Conservation (phyloP, 176 grass and related monocot genomes). For the Thinopyrum elongatum region DNA sequence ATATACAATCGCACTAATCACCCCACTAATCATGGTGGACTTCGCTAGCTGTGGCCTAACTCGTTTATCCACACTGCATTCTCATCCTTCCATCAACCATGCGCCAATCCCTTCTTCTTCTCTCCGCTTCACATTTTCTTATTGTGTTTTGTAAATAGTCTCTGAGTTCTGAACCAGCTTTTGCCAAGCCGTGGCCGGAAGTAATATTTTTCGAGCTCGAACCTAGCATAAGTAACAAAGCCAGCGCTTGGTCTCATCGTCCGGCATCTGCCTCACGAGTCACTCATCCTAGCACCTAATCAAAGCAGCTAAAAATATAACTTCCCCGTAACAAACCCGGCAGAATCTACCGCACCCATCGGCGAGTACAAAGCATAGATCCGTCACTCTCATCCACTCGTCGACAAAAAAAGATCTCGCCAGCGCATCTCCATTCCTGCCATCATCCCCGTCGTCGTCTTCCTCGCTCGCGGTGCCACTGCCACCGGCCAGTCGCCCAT, state of each 20-base stretch:
- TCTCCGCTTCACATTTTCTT: background rate
- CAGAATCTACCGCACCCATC: background rate
- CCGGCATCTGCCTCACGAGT: too few relatives aligned
- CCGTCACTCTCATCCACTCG: background rate
- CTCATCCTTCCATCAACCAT: background rate
- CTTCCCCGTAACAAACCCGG: too few relatives aligned
- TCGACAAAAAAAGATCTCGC: background rate
- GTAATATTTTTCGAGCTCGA: too few relatives aligned
- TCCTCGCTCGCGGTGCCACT: background rate
- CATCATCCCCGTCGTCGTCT: background rate
- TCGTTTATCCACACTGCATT: background rate
- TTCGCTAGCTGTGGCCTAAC: background rate
- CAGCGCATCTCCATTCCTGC: background rate
- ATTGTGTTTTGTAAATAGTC: background rate
- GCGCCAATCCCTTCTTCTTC: background rate
- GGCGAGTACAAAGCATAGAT: background rate
- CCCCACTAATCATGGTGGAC: background rate
- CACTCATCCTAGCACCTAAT: too few relatives aligned
- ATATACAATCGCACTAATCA: background rate
- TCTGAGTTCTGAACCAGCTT: too few relatives aligned
- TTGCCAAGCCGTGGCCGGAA: too few relatives aligned
- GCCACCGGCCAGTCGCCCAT: background rate
- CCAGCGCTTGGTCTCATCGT: too few relatives aligned
- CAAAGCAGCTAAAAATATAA: too few relatives aligned
- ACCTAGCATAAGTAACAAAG: too few relatives aligned